Conservation (phyloP, 192 early-diverging fungal genomes). For the Coemansia sp. region DNA sequence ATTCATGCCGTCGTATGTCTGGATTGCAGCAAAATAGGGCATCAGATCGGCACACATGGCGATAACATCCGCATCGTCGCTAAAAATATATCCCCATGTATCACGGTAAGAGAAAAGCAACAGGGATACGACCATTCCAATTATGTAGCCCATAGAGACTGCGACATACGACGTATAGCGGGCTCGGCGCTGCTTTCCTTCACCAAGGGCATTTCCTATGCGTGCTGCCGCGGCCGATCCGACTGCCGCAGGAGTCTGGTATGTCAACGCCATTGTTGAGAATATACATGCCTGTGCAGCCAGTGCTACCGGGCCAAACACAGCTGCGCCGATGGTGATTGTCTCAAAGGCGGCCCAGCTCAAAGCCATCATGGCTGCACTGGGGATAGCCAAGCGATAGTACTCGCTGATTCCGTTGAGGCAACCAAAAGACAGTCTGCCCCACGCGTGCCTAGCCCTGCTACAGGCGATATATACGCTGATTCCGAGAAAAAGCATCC, state of each 20-base stretch:
- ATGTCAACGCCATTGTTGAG: slow-evolving; percentile 69
- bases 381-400: slow-evolving; percentile 76
- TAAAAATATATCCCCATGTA: slow-evolving; percentile 67
- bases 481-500: slow-evolving; percentile 60
- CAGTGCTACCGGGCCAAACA: slow-evolving; percentile 72
- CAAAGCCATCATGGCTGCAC: slow-evolving; percentile 79
- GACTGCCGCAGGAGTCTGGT: slow-evolving; percentile 70
- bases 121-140: slow-evolving; percentile 62
- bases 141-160: slow-evolving; percentile 59
- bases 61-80: slow-evolving; percentile 25
- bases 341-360: slow-evolving; percentile 87
- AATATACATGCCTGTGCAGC: slow-evolving; percentile 84
- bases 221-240: slow-evolving; percentile 77
- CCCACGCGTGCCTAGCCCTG: slow-evolving; percentile 68
- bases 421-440: slow-evolving; percentile 71
- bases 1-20: slow-evolving; percentile 60
- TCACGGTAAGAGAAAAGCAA: slow-evolving; percentile 61
- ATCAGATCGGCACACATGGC: slow-evolving; percentile 37
- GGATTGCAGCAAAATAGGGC: slow-evolving; percentile 40
- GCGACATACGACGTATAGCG: slow-evolving; percentile 59
- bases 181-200: slow-evolving; percentile 59
- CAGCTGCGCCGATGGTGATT: slow-evolving; percentile 71
- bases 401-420: slow-evolving; percentile 66
- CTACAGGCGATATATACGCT: slow-evolving; percentile 56
- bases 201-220: slow-evolving; percentile 75